phyloP scores from a whole-genome alignment of 2,329 filamentous ascomycete genomes.

The Chaetomiaceae sp. region DNA sequence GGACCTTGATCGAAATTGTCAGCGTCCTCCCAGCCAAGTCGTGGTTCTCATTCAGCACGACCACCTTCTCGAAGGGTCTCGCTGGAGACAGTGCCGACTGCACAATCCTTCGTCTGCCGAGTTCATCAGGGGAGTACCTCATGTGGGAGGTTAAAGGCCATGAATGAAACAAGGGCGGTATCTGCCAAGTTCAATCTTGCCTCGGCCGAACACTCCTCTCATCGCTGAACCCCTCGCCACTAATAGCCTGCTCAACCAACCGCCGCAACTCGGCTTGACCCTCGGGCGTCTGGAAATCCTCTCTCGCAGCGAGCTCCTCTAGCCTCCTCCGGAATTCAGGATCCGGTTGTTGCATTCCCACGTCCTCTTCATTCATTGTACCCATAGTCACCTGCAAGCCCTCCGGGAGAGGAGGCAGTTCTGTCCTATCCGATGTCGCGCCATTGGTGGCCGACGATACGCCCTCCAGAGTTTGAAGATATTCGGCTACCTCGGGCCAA shows the following conservation, averaged over 20 bases:
- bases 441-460: constrained; percentile 20
- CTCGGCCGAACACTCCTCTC: constrained; percentile 62
- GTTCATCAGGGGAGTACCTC: constrained; percentile 49
- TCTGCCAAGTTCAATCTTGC: constrained; percentile 43
- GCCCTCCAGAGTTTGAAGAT: constrained; percentile 49
- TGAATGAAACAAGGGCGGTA: constrained; percentile 38
- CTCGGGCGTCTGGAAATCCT: constrained; percentile 76
- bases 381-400: constrained; percentile 75
- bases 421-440: constrained; percentile 29
- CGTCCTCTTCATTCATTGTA: constrained; percentile 61
- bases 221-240: constrained; percentile 59
- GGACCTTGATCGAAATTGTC: constrained; percentile 45
- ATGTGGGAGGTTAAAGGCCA: constrained; percentile 55
- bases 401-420: constrained; percentile 63
- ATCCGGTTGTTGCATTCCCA: constrained; percentile 62
- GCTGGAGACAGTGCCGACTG: constrained; percentile 45
- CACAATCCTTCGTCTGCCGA: constrained; percentile 50
- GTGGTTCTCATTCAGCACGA: constrained; percentile 55
- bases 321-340: constrained; percentile 81
- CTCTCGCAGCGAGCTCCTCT: constrained; percentile 77
- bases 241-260: constrained; percentile 75
- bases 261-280: constrained; percentile 75
- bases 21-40: constrained; percentile 39
- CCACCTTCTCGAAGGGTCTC: constrained; percentile 46
- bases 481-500: constrained; percentile 69